phyloP scores from a whole-genome alignment of 352 stramenopile species.

The Pythium sp. region DNA sequence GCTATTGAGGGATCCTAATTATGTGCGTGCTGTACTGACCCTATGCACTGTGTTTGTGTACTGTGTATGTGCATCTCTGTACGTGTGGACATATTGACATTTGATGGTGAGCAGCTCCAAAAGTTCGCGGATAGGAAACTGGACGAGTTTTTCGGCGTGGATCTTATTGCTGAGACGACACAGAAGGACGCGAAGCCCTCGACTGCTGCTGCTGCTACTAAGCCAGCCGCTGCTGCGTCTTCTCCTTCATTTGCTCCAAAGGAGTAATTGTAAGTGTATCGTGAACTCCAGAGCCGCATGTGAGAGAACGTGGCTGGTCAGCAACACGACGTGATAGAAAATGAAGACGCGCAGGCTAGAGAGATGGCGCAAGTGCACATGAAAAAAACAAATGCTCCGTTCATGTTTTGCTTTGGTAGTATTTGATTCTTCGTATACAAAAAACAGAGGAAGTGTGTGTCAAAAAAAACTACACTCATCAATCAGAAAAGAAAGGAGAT shows the following conservation, averaged over 20 bases:
- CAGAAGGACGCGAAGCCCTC: slow-evolving; percentile 5
- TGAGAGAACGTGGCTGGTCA: not conserved
- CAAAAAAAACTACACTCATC: slow-evolving; percentile 6
- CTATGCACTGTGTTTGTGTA: not conserved
- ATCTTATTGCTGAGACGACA: slow-evolving; percentile 51
- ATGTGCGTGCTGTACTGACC: not conserved
- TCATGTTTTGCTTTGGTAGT: not conserved
- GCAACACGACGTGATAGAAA: not conserved
- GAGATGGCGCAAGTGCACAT: too few species aligned
- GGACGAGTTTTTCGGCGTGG: slow-evolving; percentile 86
- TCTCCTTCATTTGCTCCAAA: not conserved
- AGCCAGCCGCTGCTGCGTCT: not conserved
- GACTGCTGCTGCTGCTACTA: not conserved
- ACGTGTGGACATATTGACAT: not conserved
- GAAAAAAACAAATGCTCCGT: too few species aligned
- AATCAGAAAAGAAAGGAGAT: not conserved
- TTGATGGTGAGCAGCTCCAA: slow-evolving; percentile 41
- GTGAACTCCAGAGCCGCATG: not conserved
- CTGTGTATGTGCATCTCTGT: not conserved
- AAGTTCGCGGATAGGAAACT: slow-evolving; percentile 77
- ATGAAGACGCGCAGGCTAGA: too few species aligned
- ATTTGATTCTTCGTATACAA: not conserved
- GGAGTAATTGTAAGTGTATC: slow-evolving; percentile 2
- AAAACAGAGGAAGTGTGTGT: not conserved
- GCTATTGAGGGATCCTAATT: not conserved